These are phyloP conservation scores for Beta vulgaris DNA, from an alignment of 148 eudicot genomes.

Conservation along the genomic window DNA sequence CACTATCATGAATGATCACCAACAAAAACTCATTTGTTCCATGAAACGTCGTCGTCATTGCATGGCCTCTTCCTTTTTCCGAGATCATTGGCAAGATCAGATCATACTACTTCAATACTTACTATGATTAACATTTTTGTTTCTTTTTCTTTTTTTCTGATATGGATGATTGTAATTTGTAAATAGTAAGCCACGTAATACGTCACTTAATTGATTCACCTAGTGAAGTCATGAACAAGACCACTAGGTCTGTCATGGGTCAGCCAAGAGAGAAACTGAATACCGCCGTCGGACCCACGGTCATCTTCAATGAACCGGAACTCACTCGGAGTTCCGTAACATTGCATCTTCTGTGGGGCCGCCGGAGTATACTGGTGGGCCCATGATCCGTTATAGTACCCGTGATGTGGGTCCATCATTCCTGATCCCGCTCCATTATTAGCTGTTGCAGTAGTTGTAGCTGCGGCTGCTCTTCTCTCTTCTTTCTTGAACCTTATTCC, in stretches of 20 bases:
- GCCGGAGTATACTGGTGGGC: conserved; percentile 29
- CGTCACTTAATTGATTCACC: conserved; percentile 15
- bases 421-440: conserved; percentile 26
- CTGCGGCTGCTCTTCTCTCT: conserved; percentile 83
- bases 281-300: conserved; percentile 36
- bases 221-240: conserved; percentile 69
- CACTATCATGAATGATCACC: conserved; percentile 19
- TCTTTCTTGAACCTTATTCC: conserved; percentile 97
- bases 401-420: conserved; percentile 37
- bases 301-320: conserved; percentile 65
- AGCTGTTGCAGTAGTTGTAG: conserved; percentile 38
- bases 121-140: background rate
- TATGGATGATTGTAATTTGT: background rate
- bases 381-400: conserved; percentile 42
- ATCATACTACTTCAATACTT: background rate
- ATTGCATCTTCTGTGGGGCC: conserved; percentile 42
- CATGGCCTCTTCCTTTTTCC: conserved; percentile 28
- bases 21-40: conserved; percentile 13
- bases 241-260: conserved; percentile 61
- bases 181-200: background rate
- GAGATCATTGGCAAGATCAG: conserved; percentile 8
- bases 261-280: conserved; percentile 67
- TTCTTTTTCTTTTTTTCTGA: background rate
- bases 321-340: conserved; percentile 53
- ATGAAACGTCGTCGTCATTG: conserved; percentile 30